These are phyloP conservation scores for Termitomyces sp. DNA, from an alignment of 768 basidiomycete species.

Conservation along the genomic window DNA sequence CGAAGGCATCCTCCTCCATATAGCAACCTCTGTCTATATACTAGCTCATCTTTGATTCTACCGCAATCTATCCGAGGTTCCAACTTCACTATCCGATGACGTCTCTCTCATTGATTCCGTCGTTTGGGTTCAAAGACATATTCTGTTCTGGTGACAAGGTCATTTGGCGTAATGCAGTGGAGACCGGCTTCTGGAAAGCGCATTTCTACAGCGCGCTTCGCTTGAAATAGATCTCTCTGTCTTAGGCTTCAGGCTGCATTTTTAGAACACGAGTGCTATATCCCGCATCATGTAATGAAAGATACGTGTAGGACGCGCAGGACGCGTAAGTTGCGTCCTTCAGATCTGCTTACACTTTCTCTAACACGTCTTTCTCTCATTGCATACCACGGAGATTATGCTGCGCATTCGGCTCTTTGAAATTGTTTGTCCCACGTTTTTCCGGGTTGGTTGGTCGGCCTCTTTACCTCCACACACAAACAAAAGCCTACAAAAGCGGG, in stretches of 20 bases:
- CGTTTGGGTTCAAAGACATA: not conserved
- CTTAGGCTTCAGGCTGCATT: not conserved
- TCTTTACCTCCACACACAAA: not conserved
- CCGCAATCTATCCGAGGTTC: conserved; percentile 15
- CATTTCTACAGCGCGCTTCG: not conserved
- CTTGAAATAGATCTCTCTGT: not conserved
- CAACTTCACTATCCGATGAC: not conserved
- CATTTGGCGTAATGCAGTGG: not conserved
- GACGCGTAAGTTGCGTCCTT: not conserved
- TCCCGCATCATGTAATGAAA: not conserved
- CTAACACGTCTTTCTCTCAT: not conserved
- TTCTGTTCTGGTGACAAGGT: not conserved
- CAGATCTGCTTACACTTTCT: not conserved
- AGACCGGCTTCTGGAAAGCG: not conserved
- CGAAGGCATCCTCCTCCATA: conserved; percentile 5
- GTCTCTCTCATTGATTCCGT: not conserved
- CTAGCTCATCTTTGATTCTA: conserved; percentile 6
- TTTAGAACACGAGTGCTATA: not conserved
- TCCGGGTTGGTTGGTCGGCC: too few species aligned
- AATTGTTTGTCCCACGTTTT: conserved; percentile 7
- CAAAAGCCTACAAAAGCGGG: not conserved
- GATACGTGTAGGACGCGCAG: not conserved
- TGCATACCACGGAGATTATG: not conserved
- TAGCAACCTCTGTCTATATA: conserved; percentile 3
- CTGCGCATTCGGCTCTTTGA: not conserved